A percentile compares a stretch with the other conserved stretches of the same genome.
phyloP scores from a whole-genome alignment of 331 rosid genomes.

The Stylosanthes scabra region DNA sequence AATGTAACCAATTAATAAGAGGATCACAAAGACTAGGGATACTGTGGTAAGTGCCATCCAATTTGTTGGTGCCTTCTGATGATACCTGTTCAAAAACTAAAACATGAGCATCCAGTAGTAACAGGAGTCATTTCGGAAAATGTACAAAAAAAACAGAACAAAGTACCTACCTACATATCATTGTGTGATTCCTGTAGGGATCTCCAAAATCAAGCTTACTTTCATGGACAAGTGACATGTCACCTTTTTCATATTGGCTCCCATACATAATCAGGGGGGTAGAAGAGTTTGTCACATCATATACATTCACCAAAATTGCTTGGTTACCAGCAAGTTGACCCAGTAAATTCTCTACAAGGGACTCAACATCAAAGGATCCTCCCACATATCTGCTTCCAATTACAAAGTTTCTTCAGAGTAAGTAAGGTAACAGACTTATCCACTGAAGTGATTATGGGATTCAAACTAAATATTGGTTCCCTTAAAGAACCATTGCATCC shows the following conservation, averaged over 20 bases:
- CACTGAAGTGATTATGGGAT: background rate
- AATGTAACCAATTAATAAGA: conserved; percentile 84
- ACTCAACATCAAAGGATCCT: conserved; percentile 97
- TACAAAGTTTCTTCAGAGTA: conserved; percentile 36
- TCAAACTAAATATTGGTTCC: background rate
- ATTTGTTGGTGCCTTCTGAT: conserved; percentile 83
- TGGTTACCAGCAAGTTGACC: conserved; percentile 98
- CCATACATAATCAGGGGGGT: conserved; percentile 91
- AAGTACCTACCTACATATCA: conserved; percentile 88
- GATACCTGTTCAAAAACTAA: conserved; percentile 72
- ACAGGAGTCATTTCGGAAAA: conserved; percentile 28
- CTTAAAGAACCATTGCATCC: background rate
- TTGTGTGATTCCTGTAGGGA: conserved; percentile 86
- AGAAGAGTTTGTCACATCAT: conserved; percentile 83
- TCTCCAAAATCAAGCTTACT: conserved; percentile 99
- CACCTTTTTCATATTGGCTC: conserved; percentile 80
- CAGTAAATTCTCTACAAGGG: conserved; percentile 97
- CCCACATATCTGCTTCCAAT: conserved; percentile 78
- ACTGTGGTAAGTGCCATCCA: conserved; percentile 78
- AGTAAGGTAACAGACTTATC: conserved; percentile 9
- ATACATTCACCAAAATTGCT: conserved; percentile 88
- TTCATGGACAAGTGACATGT: conserved; percentile 69
- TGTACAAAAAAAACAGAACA: conserved; percentile 23
- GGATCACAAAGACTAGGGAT: conserved; percentile 77
- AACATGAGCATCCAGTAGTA: conserved; percentile 33